These are phyloP conservation scores for Pterocarpus santalinus DNA, from an alignment of 306 rosid genomes.

Conservation along the genomic window DNA sequence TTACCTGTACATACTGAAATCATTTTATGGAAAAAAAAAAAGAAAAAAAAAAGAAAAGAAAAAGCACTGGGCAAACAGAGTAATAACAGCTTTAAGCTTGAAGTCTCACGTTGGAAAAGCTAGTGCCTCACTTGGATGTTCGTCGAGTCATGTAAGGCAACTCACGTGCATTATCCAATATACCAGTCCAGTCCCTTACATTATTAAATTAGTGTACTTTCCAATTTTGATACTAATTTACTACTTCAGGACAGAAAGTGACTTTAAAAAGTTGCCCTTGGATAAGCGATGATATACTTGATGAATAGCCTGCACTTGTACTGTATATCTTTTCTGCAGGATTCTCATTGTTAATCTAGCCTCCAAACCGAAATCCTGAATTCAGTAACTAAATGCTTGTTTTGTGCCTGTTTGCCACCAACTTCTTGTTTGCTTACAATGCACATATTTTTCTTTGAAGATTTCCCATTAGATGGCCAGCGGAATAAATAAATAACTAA, in stretches of 20 bases:
- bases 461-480: too few species aligned
- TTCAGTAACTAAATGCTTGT: too few species aligned
- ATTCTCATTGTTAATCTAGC: too few species aligned
- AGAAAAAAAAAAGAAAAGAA: constrained; percentile 19
- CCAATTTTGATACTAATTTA: neutral
- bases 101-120: constrained; percentile 31
- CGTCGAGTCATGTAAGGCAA: too few species aligned
- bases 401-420: too few species aligned
- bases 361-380: too few species aligned
- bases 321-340: too few species aligned
- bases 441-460: too few species aligned
- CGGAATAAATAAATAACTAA: too few species aligned
- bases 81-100: constrained; percentile 9
- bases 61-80: constrained; percentile 11
- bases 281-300: neutral
- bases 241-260: neutral
- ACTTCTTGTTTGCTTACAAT: too few species aligned
- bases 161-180: too few species aligned
- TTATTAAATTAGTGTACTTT: neutral
- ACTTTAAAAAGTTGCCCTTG: neutral
- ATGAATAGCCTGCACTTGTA: neutral
- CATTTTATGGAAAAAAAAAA: constrained; percentile 20
- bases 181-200: too few species aligned
- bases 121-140: constrained; percentile 17
- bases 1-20: constrained; percentile 29